phyloP scores from a whole-genome alignment of 1,139 yeast genomes.

The Zhuliangozyma blackwelliae region DNA sequence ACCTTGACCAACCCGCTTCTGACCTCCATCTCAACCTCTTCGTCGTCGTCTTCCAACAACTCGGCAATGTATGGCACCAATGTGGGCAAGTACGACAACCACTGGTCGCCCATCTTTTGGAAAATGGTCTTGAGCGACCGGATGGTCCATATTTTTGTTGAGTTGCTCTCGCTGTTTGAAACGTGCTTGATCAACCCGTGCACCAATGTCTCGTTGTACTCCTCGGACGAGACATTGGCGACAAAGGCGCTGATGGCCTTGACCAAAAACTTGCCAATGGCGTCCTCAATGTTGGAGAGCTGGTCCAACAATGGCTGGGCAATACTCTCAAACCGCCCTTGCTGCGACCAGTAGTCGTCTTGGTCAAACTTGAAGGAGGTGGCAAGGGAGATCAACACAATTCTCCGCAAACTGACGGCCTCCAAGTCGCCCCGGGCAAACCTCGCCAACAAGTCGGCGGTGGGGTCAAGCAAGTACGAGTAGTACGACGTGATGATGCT shows the following conservation, averaged over 20 bases:
- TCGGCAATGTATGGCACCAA: slow-evolving; percentile 95
- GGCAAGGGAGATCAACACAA: slow-evolving; percentile 65
- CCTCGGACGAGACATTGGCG: slow-evolving; percentile 71
- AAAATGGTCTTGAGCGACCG: slow-evolving; percentile 75
- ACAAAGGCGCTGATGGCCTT: slow-evolving; percentile 78
- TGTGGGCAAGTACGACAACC: slow-evolving; percentile 90
- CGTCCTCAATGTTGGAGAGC: slow-evolving; percentile 60
- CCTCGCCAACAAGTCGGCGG: slow-evolving; percentile 48
- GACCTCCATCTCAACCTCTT: slow-evolving; percentile 85
- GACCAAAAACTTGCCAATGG: slow-evolving; percentile 72
- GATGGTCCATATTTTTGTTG: slow-evolving; percentile 75
- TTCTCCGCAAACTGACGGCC: slow-evolving; percentile 62
- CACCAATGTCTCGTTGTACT: slow-evolving; percentile 58
- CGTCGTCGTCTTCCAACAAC: slow-evolving; percentile 91
- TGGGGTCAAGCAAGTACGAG: slow-evolving; percentile 78
- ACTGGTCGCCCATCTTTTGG: slow-evolving; percentile 90
- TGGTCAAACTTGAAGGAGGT: slow-evolving; percentile 84
- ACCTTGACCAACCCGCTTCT: slow-evolving; percentile 90
- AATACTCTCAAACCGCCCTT: slow-evolving; percentile 74
- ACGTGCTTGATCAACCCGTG: slow-evolving; percentile 35
- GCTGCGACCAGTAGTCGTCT: slow-evolving; percentile 92
- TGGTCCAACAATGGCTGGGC: slow-evolving; percentile 62
- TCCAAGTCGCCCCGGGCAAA: slow-evolving; percentile 39
- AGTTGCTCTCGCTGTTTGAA: slow-evolving; percentile 31
- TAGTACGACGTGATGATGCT: slow-evolving; percentile 85